Evolutionary conservation across 768 basidiomycete species (phyloP), one percentile per base, ranked within the genome.

Genomic region (Termitomyces eurrhizus): DNA sequence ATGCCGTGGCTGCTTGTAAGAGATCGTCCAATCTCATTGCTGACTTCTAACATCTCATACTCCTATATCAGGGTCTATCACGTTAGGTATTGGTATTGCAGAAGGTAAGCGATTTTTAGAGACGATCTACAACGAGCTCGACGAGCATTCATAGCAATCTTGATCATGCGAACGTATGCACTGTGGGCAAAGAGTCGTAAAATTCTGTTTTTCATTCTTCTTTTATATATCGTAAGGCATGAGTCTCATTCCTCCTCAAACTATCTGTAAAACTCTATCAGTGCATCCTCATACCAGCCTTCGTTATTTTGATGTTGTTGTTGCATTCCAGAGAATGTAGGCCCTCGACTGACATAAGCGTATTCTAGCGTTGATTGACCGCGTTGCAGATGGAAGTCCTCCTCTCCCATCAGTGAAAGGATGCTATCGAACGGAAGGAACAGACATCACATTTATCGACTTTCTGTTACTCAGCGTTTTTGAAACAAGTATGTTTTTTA

Each of bases 121-220:
- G 8, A 24, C 11, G 6, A 36, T 18, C 21, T n/a, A 21, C 11
- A 14, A 7, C 12, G 21, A 35, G 33, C 50, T 36, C 13, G 7
- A 26, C 9, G 21, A 32, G 2, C 24, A 37, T 24, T 32, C 37
- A 24, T 32, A 68, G 67, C 65, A 7, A 52, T 68, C 36, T 56
- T 68, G 18, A 12, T 68, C 5, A 58, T 68, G 9, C 67, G 67
- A 49, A 66, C 67, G 7, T 63, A 61, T 39, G 67, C 67, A 4
- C 56, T 68, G 45, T 63, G 62, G 61, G 65, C 56, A 13, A 61
- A 61, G 48, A 62, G 50, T 14, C 57, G 57, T 12, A 56, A 16
- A 44, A 32, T 65, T 7, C 52, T 65, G 4, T 36, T 59, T 35
- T 57, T 41, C 42, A 49, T 65, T 37, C 11, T 62, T 14, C 12